Conservation (phyloP, 208 protist species). For the Acanthamoeba lenticulata region DNA sequence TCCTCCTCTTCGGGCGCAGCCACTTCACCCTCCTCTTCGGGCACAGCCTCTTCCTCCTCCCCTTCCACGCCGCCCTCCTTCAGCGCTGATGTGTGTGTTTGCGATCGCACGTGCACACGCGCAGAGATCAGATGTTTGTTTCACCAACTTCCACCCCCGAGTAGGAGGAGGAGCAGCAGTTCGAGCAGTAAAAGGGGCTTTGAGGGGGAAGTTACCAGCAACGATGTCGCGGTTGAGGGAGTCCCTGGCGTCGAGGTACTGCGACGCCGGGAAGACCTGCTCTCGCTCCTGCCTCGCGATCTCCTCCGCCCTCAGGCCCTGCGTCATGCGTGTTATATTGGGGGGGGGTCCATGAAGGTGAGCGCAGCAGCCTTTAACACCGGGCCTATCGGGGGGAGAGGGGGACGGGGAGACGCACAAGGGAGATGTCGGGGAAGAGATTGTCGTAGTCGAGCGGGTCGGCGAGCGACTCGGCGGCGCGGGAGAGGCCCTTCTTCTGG, state of each 20-base stretch:
- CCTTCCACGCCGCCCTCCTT: neutral
- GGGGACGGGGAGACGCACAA: neutral
- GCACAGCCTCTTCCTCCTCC: neutral
- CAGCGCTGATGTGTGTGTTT: neutral
- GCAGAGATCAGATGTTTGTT: neutral
- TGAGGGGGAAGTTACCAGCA: neutral
- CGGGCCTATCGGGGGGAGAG: neutral
- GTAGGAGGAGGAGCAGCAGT: neutral
- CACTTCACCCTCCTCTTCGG: neutral
- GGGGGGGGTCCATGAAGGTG: neutral
- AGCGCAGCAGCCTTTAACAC: neutral
- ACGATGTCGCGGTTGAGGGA: neutral
- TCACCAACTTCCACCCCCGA: neutral
- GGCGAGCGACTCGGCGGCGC: slow-evolving; percentile 90
- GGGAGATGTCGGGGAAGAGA: slow-evolving; percentile 91
- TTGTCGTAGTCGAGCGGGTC: slow-evolving; percentile 94
- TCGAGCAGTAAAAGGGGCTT: neutral
- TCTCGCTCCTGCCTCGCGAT: neutral
- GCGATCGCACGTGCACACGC: neutral
- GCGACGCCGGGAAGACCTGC: neutral
- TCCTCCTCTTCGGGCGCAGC: neutral
- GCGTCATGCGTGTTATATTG: neutral
- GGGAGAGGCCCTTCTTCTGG: slow-evolving; percentile 51
- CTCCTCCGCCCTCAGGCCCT: slow-evolving; percentile 11
- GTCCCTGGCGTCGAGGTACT: slow-evolving; percentile 6